These are phyloP conservation scores for Entamoeba nuttalli DNA, from an alignment of 208 protist species.

Conservation along the genomic window DNA sequence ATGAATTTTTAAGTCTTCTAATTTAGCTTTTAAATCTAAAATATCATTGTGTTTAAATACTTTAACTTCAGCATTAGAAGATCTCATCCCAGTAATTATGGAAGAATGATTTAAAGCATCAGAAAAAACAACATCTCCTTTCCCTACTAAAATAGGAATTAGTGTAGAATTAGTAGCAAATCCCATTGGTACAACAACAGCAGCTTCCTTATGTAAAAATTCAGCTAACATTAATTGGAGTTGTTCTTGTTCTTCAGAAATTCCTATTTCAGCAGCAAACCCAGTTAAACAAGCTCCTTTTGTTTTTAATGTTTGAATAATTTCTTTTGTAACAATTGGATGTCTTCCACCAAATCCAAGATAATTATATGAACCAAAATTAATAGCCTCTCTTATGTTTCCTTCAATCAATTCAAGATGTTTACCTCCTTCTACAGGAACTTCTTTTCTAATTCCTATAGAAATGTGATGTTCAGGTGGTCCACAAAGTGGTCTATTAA, in stretches of 20 bases:
- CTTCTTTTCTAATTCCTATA: not conserved
- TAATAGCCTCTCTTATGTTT: slow-evolving; percentile 40
- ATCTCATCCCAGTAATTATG: slow-evolving; percentile 44
- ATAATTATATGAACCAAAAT: slow-evolving; percentile 94
- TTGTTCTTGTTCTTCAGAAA: not conserved
- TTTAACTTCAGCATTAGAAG: slow-evolving; percentile 41
- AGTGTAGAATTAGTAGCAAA: slow-evolving; percentile 56
- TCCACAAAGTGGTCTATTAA: not conserved
- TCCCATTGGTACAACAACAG: slow-evolving; percentile 53
- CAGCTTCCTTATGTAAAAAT: slow-evolving; percentile 49
- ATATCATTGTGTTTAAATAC: slow-evolving; percentile 55
- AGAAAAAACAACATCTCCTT: slow-evolving; percentile 44
- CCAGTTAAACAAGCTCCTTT: not conserved
- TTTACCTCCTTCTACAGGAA: not conserved
- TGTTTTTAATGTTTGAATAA: not conserved
- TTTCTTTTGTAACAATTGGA: slow-evolving; percentile 1
- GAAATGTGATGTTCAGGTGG: not conserved
- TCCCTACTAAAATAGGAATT: slow-evolving; percentile 38
- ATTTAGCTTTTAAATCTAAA: slow-evolving; percentile 40
- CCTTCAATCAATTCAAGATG: not conserved
- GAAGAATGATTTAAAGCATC: slow-evolving; percentile 33
- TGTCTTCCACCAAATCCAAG: slow-evolving; percentile 81
- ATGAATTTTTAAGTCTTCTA: slow-evolving; percentile 60
- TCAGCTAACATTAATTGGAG: slow-evolving; percentile 39
- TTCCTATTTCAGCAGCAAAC: not conserved